A percentile compares a stretch with the other conserved stretches of the same genome.
phyloP scores from a whole-genome alignment of 768 basidiomycete genomes.

The Suillus decipiens region DNA sequence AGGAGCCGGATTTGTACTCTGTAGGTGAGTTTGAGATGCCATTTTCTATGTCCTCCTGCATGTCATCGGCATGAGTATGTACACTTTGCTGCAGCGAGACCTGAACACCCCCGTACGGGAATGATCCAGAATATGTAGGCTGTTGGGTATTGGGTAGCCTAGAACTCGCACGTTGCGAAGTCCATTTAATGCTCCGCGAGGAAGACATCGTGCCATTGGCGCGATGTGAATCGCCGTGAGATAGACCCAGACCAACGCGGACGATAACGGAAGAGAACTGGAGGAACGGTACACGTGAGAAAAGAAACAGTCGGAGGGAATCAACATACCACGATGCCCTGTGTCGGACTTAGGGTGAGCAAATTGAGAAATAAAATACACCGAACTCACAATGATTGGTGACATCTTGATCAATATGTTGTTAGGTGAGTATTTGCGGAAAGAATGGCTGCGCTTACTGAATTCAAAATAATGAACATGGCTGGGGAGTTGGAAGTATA shows the following conservation, averaged over 20 bases:
- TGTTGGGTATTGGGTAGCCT: not conserved
- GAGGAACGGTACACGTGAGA: conserved; percentile 5
- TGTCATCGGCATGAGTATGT: conserved; percentile 14
- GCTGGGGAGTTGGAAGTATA: conserved; percentile 15
- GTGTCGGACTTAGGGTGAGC: not conserved
- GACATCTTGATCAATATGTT: conserved; percentile 9
- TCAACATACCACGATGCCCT: conserved; percentile 23
- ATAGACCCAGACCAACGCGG: conserved; percentile 25
- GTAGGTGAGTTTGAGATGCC: not conserved
- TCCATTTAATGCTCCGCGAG: conserved; percentile 9
- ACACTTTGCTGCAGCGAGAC: conserved; percentile 10
- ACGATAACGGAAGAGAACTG: conserved; percentile 29
- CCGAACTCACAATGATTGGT: conserved; percentile 21
- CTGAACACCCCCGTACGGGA: conserved; percentile 13
- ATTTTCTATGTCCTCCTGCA: conserved; percentile 2
- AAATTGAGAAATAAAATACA: not conserved
- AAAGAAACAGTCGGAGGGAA: not conserved
- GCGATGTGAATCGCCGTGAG: conserved; percentile 17
- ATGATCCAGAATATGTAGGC: conserved; percentile 1
- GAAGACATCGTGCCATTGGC: not conserved
- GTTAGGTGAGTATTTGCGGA: not conserved
- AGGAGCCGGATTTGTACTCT: not conserved
- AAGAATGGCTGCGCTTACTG: conserved; percentile 10
- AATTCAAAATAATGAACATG: conserved; percentile 22
- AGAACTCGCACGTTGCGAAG: not conserved